phyloP scores from a whole-genome alignment of 139 green algal species.

The Monoraphidium neglectum region DNA sequence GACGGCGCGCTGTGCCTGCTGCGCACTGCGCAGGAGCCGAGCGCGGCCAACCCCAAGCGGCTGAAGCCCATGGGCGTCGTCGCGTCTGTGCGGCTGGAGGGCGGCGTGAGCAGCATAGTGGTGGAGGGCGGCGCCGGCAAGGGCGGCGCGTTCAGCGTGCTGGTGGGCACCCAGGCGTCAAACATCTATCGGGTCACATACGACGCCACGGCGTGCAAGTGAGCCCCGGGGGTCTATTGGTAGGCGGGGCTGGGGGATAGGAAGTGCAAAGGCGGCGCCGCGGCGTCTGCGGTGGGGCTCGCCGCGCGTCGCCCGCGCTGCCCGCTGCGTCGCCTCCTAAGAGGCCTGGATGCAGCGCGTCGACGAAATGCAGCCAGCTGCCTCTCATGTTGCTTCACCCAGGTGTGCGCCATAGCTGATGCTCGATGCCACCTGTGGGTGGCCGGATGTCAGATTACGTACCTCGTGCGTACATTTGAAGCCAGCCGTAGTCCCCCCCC shows the following conservation, averaged over 20 bases:
- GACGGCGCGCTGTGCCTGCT: conserved; percentile 52
- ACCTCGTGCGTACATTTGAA: not conserved
- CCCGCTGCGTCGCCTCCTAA: too few species aligned
- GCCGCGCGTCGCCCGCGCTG: too few species aligned
- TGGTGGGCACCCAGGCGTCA: conserved; percentile 65
- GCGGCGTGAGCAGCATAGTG: conserved; percentile 61
- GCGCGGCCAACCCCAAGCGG: conserved; percentile 48
- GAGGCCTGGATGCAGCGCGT: too few species aligned
- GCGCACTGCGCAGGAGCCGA: conserved; percentile 35
- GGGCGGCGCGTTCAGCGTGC: conserved; percentile 49
- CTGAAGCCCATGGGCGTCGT: conserved; percentile 56
- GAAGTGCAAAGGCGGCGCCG: too few species aligned
- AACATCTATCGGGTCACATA: conserved; percentile 76
- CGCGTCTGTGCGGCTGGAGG: conserved; percentile 41
- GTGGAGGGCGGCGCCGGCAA: conserved; percentile 37
- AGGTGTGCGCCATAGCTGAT: too few species aligned
- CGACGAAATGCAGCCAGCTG: too few species aligned
- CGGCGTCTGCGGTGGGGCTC: too few species aligned
- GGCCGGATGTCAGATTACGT: not conserved
- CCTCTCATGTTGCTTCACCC: too few species aligned
- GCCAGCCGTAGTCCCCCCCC: not conserved
- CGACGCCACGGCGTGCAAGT: conserved; percentile 45
- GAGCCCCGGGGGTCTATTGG: not conserved
- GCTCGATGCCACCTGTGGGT: too few species aligned
- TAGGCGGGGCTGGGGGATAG: too few species aligned